Base-by-base conservation (phyloP, 305 asterid genomes). In the Nicotiana rustica region DNA sequence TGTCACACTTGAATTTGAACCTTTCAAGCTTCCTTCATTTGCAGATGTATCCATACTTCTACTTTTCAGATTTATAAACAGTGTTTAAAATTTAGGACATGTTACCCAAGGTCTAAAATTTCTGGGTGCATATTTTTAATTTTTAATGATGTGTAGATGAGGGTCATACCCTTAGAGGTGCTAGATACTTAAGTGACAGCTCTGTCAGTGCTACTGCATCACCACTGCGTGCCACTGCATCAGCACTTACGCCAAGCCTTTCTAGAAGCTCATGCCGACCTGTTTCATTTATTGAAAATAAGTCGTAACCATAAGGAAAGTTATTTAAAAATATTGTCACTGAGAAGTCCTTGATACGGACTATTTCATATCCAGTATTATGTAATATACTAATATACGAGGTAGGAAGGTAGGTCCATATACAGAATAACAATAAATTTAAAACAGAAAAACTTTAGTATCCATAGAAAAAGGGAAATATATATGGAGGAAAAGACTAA, bases 251-350 rank as follows among this genome's bases (percentile, higher is more conserved):
- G 62, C 98, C 99, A 41, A 94, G 85, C 82, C 86, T 89, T 73
- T 92, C 97, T 81, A 96, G 73, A 82, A 96, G 95, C 86, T 96
- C 99, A 73, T 96, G 98, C 65, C 98, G 98, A 67, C 94, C 99
- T 96, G 92, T 87, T 85, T 81, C 82, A 80, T 47, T 66, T 49
- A 82, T n/a, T 55, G 25, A 85, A 76, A 47, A 66, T 35, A 66
- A 49, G 33, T 25, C 33, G n/a, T 15, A 81, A 66, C 17, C 13
- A 21, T 49, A 25, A 4, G 14, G 13, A 12, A 13, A 17, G 65
- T 35, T 14, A 6, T 67, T 52, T 0, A 44, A 21, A 25, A 71
- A 0, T 7, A 15, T 52, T 4, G 13, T 75, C 65, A 75, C 15
- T 75, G 55, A 19, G 0, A 75, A 7, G 41, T 49, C 62, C 49